Percentiles rank a stretch among this genome's conserved stretches.
phyloP scores from a whole-genome alignment of 1,284 basidiomycete species.

The Trichosporon coremiiforme region DNA sequence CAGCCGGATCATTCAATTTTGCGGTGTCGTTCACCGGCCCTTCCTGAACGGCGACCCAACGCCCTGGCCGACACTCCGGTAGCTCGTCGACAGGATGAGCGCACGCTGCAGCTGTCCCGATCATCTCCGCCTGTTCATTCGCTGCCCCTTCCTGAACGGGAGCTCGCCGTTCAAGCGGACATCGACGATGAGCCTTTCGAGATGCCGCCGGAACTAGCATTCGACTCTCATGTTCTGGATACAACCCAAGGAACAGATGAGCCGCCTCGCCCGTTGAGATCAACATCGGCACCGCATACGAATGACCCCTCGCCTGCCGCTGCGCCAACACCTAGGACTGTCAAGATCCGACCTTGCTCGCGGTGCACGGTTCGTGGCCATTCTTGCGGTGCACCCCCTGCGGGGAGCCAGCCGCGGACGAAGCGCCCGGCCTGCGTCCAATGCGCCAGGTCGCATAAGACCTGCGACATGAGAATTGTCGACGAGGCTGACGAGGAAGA shows the following conservation, averaged over 20 bases:
- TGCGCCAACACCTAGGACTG: too few relatives aligned
- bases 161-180: not conserved
- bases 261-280: too few relatives aligned
- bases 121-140: not conserved
- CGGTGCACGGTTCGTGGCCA: not conserved
- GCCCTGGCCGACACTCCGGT: too few relatives aligned
- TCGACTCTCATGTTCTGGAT: not conserved
- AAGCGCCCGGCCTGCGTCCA: not conserved
- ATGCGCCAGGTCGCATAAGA: not conserved
- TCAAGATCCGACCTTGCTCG: not conserved
- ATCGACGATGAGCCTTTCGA: slow-evolving; percentile 1
- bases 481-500: not conserved
- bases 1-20: too few relatives aligned
- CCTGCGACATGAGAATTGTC: not conserved
- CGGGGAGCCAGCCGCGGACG: not conserved
- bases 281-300: too few relatives aligned
- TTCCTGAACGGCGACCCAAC: too few relatives aligned
- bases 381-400: not conserved
- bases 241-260: not conserved
- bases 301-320: too few relatives aligned
- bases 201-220: not conserved
- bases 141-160: not conserved
- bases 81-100: too few relatives aligned
- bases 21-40: too few relatives aligned
- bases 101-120: not conserved